A percentile compares a stretch with the other conserved stretches of the same genome.
Evolutionary conservation across 176 grass and related monocot genomes (phyloP).

Genomic region (Secale cereale): DNA sequence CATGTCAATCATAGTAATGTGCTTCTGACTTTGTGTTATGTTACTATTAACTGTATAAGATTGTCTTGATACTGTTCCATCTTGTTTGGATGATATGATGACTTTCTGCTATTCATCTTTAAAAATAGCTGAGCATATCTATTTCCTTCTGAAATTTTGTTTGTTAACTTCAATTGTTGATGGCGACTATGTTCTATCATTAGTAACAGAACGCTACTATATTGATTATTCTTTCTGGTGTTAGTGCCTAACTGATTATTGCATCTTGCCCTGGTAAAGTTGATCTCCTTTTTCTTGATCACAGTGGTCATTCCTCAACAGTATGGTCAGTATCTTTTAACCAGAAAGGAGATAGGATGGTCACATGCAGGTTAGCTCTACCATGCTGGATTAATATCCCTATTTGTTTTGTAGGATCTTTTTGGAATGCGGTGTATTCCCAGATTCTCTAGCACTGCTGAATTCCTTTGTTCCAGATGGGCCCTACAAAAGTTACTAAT

Average conservation of each 20-base stretch:
- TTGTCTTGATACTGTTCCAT: neutral
- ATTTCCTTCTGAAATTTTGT: neutral
- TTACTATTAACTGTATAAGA: too few species aligned
- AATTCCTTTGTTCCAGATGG: neutral
- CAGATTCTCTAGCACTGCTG: neutral
- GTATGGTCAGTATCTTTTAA: constrained; percentile 94
- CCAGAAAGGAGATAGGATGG: constrained; percentile 75
- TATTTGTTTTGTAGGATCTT: neutral
- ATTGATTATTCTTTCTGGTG: neutral
- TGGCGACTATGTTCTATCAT: neutral
- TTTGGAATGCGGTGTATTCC: neutral
- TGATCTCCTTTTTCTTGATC: constrained; percentile 28
- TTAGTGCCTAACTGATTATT: neutral
- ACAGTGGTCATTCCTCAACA: constrained; percentile 87
- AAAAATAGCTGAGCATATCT: neutral
- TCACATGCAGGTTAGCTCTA: constrained; percentile 71
- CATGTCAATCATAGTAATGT: constrained; percentile 9
- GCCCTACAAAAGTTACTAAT: constrained; percentile 15
- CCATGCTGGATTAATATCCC: constrained; percentile 4
- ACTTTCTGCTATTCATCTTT: neutral
- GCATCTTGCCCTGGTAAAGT: constrained; percentile 6
- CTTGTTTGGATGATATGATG: constrained; percentile 8
- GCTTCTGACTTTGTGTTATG: neutral
- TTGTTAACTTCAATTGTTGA: constrained; percentile 7
- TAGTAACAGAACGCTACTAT: neutral